Evolutionary conservation across 345 rosid species (phyloP).

Genomic region (Noccaea bulbosa): DNA sequence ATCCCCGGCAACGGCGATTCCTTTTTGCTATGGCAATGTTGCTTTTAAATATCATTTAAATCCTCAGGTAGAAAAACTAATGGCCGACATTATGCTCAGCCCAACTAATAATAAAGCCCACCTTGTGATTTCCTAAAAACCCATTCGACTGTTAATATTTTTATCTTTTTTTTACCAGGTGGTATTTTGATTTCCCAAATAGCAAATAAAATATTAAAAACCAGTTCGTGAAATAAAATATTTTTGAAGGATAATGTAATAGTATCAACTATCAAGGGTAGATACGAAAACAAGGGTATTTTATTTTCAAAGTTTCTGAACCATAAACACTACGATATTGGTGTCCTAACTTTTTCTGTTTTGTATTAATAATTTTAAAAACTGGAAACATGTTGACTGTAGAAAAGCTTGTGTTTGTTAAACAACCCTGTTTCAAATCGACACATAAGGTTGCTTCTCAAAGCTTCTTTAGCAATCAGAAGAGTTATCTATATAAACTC

Average conservation of each 20-base stretch:
- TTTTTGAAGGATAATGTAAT: not conserved
- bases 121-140: no score
- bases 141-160: not conserved
- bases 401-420: constrained; percentile 32
- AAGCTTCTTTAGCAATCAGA: constrained; percentile 31
- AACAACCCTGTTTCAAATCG: constrained; percentile 39
- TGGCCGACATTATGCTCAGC: no score
- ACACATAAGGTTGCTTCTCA: constrained; percentile 43
- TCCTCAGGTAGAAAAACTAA: no score
- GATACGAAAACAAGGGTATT: constrained; percentile 12
- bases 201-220: not conserved
- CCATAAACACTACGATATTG: constrained; percentile 38
- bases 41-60: no score
- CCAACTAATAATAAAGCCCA: no score
- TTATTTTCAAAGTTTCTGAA: constrained; percentile 31
- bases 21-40: no score
- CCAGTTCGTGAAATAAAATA: not conserved
- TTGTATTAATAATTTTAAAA: constrained; percentile 1
- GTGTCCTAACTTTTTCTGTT: constrained; percentile 43
- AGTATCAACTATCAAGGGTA: not conserved
- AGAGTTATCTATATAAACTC: constrained; percentile 33
- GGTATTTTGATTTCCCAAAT: not conserved
- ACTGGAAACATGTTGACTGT: constrained; percentile 31
- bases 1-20: constrained; percentile 51
- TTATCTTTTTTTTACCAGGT: not conserved